phyloP scores from a whole-genome alignment of 805 yeast genomes.

The Candida orba region DNA sequence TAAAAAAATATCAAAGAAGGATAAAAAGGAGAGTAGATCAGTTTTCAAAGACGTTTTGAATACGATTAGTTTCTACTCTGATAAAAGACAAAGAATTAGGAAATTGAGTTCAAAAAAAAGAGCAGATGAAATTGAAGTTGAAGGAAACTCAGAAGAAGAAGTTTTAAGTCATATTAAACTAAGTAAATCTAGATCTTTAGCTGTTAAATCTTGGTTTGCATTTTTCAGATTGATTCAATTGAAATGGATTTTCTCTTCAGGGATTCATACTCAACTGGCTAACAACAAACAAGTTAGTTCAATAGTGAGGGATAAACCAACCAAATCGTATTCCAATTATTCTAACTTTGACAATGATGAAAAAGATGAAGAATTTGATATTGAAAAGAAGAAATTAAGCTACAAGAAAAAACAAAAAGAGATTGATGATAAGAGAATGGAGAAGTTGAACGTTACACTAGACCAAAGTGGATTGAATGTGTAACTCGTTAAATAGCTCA shows the following conservation, averaged over 20 bases:
- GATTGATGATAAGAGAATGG: slow-evolving; percentile 18
- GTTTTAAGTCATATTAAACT: slow-evolving; percentile 20
- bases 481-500: too few relatives aligned
- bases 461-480: slow-evolving; percentile 18
- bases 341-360: slow-evolving; percentile 9
- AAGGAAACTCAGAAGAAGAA: slow-evolving; percentile 9
- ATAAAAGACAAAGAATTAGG: slow-evolving; percentile 29
- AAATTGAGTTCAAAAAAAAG: slow-evolving; percentile 12
- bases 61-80: slow-evolving; percentile 37
- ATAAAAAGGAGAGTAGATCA: slow-evolving; percentile 51
- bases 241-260: slow-evolving; percentile 22
- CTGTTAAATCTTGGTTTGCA: slow-evolving; percentile 24
- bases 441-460: slow-evolving; percentile 13
- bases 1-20: slow-evolving; percentile 54
- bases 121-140: slow-evolving; percentile 5
- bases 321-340: slow-evolving; percentile 8
- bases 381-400: slow-evolving; percentile 7
- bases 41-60: slow-evolving; percentile 50
- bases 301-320: slow-evolving; percentile 18
- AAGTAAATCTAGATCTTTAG: slow-evolving; percentile 22
- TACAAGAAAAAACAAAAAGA: slow-evolving; percentile 15
- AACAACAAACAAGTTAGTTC: slow-evolving; percentile 14
- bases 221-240: slow-evolving; percentile 22
- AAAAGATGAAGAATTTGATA: slow-evolving; percentile 9
- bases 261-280: slow-evolving; percentile 22